These are phyloP conservation scores for Sugiyamaella americana DNA, from an alignment of 805 yeast genomes.

Conservation along the genomic window DNA sequence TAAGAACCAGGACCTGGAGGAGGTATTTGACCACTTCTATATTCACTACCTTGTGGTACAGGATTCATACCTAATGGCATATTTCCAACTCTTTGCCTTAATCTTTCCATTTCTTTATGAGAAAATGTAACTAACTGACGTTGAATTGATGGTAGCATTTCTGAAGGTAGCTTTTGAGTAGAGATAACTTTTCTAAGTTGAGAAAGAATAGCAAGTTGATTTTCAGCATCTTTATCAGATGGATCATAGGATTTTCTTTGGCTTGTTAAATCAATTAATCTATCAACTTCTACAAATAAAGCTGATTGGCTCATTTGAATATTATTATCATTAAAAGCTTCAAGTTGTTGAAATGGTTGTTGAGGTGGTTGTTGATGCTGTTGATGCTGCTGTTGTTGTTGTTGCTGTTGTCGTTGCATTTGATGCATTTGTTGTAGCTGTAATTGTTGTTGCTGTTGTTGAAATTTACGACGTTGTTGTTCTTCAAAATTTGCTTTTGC, in stretches of 20 bases:
- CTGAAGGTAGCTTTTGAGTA: slow-evolving; percentile 27
- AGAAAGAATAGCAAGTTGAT: slow-evolving; percentile 26
- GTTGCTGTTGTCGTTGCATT: slow-evolving; percentile 1
- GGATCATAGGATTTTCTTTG: slow-evolving; percentile 23
- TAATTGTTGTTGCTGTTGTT: slow-evolving; percentile 22
- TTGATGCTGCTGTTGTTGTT: slow-evolving; percentile 1
- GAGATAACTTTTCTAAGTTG: slow-evolving; percentile 28
- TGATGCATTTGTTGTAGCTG: slow-evolving; percentile 1
- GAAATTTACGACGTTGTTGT: slow-evolving; percentile 2
- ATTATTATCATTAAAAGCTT: neutral
- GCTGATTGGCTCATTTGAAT: slow-evolving; percentile 24
- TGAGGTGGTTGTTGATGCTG: slow-evolving; percentile 1
- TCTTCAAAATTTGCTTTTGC: slow-evolving; percentile 17
- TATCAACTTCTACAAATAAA: slow-evolving; percentile 28
- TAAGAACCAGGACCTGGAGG: neutral
- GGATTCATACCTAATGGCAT: neutral
- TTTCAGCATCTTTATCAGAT: slow-evolving; percentile 26
- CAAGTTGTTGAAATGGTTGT: neutral
- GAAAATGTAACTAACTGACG: slow-evolving; percentile 26
- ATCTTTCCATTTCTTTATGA: slow-evolving; percentile 25
- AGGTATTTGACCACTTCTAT: neutral
- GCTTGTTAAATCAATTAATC: slow-evolving; percentile 21
- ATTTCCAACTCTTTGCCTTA: neutral
- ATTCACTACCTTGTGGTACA: neutral
- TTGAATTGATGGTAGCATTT: slow-evolving; percentile 26